Evolutionary conservation across 2,329 filamentous ascomycete genomes (phyloP).

Genomic region (Truncatella angustata): DNA sequence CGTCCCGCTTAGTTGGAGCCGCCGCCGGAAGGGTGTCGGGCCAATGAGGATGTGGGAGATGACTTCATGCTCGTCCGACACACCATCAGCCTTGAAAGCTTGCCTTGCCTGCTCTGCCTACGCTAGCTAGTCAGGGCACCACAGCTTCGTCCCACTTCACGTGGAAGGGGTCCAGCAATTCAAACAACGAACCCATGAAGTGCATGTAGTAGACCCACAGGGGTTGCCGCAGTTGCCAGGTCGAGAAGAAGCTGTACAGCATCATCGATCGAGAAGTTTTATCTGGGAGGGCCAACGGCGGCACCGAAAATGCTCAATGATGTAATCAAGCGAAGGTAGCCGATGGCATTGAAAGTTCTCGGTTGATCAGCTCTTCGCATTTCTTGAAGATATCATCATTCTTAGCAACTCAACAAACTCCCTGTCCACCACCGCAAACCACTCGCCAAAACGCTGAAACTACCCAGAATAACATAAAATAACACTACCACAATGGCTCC

Average conservation of each 20-base stretch:
- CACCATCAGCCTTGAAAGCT: slow-evolving; percentile 5
- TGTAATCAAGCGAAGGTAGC: slow-evolving; percentile 6
- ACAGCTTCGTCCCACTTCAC: slow-evolving; percentile 7
- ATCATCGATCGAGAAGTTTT: neutral
- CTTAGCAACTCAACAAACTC: too few species aligned
- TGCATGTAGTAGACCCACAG: slow-evolving; percentile 7
- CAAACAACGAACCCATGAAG: neutral
- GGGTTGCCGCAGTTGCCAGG: slow-evolving; percentile 8
- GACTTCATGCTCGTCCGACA: neutral
- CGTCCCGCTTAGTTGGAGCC: neutral
- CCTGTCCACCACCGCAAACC: too few species aligned
- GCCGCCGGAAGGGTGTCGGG: neutral
- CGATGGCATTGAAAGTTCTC: neutral
- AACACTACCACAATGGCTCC: neutral
- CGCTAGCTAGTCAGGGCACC: slow-evolving; percentile 10
- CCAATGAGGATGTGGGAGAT: neutral
- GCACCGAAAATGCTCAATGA: neutral
- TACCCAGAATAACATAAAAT: neutral
- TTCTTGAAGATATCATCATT: neutral
- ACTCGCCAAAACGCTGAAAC: neutral
- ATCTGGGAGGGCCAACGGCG: slow-evolving; percentile 7
- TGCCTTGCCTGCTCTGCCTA: slow-evolving; percentile 2
- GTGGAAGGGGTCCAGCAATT: neutral
- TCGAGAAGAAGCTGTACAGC: neutral
- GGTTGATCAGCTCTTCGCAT: slow-evolving; percentile 7